Conservation (phyloP, 352 stramenopile species). For the Pythium grandisporangium region DNA sequence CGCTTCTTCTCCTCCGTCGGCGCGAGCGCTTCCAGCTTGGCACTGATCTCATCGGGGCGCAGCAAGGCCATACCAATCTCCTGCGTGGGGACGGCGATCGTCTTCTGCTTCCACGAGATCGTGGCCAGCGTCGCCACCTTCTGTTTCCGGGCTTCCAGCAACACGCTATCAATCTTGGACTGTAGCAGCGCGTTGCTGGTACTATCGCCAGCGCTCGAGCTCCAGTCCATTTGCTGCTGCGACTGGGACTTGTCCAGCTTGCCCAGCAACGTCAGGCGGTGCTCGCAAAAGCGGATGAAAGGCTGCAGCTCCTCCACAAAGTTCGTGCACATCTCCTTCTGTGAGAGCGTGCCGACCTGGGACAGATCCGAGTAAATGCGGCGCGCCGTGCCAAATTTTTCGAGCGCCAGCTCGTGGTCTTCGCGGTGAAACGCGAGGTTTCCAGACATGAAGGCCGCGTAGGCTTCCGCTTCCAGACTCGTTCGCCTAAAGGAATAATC, state of each 20-base stretch:
- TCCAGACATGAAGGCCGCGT: slow-evolving; percentile 82
- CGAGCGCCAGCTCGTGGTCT: slow-evolving; percentile 69
- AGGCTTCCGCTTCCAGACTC: slow-evolving; percentile 83
- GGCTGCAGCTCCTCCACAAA: slow-evolving; percentile 68
- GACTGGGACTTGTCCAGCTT: slow-evolving; percentile 27
- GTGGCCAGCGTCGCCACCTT: slow-evolving; percentile 77
- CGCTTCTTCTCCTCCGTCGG: slow-evolving; percentile 55
- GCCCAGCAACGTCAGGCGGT: slow-evolving; percentile 56
- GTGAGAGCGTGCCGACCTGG: slow-evolving; percentile 69
- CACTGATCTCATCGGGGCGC: slow-evolving; percentile 59
- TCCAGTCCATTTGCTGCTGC: slow-evolving; percentile 35
- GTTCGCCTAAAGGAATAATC: slow-evolving; percentile 36
- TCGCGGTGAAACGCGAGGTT: slow-evolving; percentile 87
- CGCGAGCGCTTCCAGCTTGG: slow-evolving; percentile 39
- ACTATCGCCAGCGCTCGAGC: slow-evolving; percentile 46
- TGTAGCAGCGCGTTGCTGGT: slow-evolving; percentile 68
- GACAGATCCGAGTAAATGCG: slow-evolving; percentile 81
- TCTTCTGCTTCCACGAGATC: slow-evolving; percentile 74
- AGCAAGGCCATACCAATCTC: slow-evolving; percentile 61
- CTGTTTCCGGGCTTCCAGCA: slow-evolving; percentile 77
- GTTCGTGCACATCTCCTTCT: slow-evolving; percentile 70
- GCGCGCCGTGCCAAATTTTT: slow-evolving; percentile 70
- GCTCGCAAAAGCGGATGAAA: slow-evolving; percentile 82
- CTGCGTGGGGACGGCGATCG: slow-evolving; percentile 59
- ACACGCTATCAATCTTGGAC: slow-evolving; percentile 78